Conservation (phyloP, 2,329 filamentous ascomycete species). For the Sporothrix brunneoviolacea region DNA sequence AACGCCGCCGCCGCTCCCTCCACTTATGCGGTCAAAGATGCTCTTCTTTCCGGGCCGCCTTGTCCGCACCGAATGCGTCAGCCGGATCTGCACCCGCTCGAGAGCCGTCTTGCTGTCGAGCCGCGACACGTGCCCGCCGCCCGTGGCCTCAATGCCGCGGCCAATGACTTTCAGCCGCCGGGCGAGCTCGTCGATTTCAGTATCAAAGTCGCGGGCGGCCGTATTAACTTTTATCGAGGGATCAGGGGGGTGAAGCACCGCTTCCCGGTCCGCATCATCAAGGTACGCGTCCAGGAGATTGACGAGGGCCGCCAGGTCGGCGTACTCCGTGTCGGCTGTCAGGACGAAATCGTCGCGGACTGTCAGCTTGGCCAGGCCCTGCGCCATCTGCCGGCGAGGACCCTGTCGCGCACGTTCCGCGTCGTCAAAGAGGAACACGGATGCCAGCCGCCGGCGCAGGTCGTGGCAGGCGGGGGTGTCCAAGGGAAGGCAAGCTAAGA, state of each 20-base stretch:
- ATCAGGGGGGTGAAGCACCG: slow-evolving; percentile 15
- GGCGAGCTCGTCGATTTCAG: slow-evolving; percentile 60
- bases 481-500: slow-evolving; percentile 54
- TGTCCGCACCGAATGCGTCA: slow-evolving; percentile 65
- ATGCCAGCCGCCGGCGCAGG: slow-evolving; percentile 59
- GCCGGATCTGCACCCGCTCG: slow-evolving; percentile 66
- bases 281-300: slow-evolving; percentile 68
- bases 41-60: slow-evolving; percentile 47
- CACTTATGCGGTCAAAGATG: slow-evolving; percentile 29
- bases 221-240: slow-evolving; percentile 17
- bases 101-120: slow-evolving; percentile 72
- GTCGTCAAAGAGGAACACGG: slow-evolving; percentile 55
- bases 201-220: slow-evolving; percentile 51
- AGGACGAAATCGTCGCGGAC: slow-evolving; percentile 38
- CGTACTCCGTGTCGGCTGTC: slow-evolving; percentile 57
- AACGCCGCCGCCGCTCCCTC: not conserved
- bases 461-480: slow-evolving; percentile 45
- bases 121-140: slow-evolving; percentile 63
- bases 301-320: slow-evolving; percentile 57
- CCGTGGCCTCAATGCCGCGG: slow-evolving; percentile 64
- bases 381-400: slow-evolving; percentile 35
- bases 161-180: slow-evolving; percentile 50
- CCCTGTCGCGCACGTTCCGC: slow-evolving; percentile 33
- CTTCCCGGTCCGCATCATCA: slow-evolving; percentile 41
- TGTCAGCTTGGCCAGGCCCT: slow-evolving; percentile 36